Base-by-base conservation (phyloP, 2,329 filamentous ascomycete genomes). In the Didymella sp. region DNA sequence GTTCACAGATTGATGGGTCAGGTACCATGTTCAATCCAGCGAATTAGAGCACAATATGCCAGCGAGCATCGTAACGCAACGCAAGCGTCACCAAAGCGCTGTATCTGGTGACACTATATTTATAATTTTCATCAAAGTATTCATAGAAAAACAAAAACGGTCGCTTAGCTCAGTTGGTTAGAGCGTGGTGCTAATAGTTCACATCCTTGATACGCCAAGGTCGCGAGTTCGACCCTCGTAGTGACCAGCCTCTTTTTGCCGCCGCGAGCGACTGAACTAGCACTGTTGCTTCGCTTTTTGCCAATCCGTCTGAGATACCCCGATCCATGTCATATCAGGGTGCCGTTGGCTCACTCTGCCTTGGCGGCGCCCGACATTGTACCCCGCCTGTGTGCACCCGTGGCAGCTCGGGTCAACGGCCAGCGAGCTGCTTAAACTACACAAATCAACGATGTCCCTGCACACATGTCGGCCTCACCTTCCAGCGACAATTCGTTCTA, bases 151-250 rank as follows among this genome's bases (percentile, higher is more conserved):
- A 49, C 15, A 52, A 15, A 40, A 40, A 1, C n/a, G 55, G 55
- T 58, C 55, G 55, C 50, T 58, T 58, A 58, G 55, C 55, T 58
- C 55, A 58, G 55, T 58, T 58, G 55, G 55, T 58, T 58, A 58
- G 55, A 58, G 55, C 55, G 55, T 58, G 55, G 55, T 58, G 55
- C 55, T 58, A 58, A 58, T 58, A 58, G 49, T 24, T 53, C 28
- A 27, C 44, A 58, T 48, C 49, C 40, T 45, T 49, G 48, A 52
- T 33, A 58, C 56, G 56, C 56, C 56, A 58, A 58, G 56, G 56
- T 58, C 56, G 56, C 56, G 56, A 58, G 56, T 58, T 58, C 56
- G 56, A 58, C 56, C 56, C 56, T 58, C 56, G 56, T 58, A 58
- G 50, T 58, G 56, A 58, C 56, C 56, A 58, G 2, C 0, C 45